Base-by-base conservation (phyloP, 495 filamentous ascomycete genomes). In the Tuber indicum region DNA sequence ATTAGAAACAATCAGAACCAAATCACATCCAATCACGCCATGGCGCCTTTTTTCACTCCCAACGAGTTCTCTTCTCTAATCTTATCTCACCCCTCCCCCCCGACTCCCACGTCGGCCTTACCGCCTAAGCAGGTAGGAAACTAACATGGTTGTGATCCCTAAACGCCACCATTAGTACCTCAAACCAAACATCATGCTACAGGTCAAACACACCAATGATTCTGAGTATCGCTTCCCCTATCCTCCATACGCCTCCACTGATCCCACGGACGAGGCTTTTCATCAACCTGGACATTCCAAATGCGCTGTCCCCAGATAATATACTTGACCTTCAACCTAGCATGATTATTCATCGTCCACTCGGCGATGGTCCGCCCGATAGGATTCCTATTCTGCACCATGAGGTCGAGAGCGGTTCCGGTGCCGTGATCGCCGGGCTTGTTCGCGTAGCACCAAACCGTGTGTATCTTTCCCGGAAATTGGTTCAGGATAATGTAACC, bases 341-440 rank as follows among this genome's bases (percentile, higher is more conserved):
- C 74, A 49, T 83, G 81, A 76, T 87, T 84, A 44, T 86, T 84
- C 86, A 87, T 87, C 14, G 84, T 80, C 86, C 86, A 87, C 75
- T 87, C 85, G 17, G 86, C 86, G 42, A 87, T 85, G 73, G 84
- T 73, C 0, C 79, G 77, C 14, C 86, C 86, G 10, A 82, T 83
- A 36, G 79, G 62, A 62, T 81, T 83, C 7, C 46, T 45, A 32
- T 70, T 47, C 72, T 46, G 21, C n/a, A 79, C 66, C 86, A 87
- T 86, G 5, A 86, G 77, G 78, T 87, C 86, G 26, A 83, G 83
- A 8, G 86, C 86, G 74, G 83, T 82, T 4, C 86, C 86, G 42
- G 80, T 83, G 72, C 86, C 86, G 75, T 87, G 86, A 49, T 86
- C 86, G 44, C 82, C 83, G 3, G 77, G 76, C 84, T 76, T 36